Conservation (phyloP, 139 green algal species). For the Chlorella sp. region DNA sequence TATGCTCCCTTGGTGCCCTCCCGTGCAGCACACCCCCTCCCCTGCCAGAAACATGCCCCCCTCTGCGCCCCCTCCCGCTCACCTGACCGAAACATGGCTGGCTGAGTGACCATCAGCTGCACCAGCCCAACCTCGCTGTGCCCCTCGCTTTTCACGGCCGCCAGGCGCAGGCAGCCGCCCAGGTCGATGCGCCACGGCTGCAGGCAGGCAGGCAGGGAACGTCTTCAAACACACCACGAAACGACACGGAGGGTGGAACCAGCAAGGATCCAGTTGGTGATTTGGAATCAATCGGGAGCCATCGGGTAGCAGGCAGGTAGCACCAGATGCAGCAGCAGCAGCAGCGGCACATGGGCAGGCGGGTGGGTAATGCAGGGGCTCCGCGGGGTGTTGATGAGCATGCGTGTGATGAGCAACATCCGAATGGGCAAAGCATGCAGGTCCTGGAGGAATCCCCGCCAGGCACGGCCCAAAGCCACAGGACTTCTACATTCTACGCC, state of each 20-base stretch:
- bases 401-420: too few species aligned
- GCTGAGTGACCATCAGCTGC: not conserved
- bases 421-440: too few species aligned
- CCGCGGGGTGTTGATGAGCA: too few species aligned
- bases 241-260: not conserved
- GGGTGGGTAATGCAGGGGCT: too few species aligned
- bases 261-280: too few species aligned
- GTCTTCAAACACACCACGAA: too few species aligned
- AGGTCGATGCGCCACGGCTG: slow-evolving; percentile 26
- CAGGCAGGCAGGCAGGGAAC: not conserved
- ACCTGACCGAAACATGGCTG: too few species aligned
- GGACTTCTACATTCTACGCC: too few species aligned
- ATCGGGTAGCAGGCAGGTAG: not conserved
- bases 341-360: not conserved
- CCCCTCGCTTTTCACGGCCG: not conserved
- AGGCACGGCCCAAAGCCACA: too few species aligned
- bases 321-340: not conserved
- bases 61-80: not conserved
- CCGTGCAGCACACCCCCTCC: not conserved
- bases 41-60: not conserved
- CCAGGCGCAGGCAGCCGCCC: slow-evolving; percentile 7
- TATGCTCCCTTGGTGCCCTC: too few species aligned
- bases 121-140: not conserved
- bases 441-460: too few species aligned
- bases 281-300: too few species aligned